Base-by-base conservation (phyloP, 1,284 basidiomycete genomes). In the Chalciporus sp. region DNA sequence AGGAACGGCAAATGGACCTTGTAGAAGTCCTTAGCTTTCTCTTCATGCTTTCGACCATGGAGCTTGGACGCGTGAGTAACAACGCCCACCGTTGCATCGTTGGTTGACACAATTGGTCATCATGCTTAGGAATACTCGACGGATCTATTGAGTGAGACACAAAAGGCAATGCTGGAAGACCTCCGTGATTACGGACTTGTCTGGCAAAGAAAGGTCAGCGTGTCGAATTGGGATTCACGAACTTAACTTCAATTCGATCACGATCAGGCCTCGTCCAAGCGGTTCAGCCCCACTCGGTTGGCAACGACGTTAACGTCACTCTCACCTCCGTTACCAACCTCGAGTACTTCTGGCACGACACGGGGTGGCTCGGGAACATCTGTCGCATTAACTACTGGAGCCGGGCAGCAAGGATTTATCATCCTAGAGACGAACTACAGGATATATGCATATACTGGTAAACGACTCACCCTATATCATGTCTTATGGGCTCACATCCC, bases 361-460 rank as follows among this genome's bases (percentile, higher is more conserved):
- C 58, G 52, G 11, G 28, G 47, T 28, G 52, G 42, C 42, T 53
- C 63, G 7, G 62, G 41, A 33, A 49, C 68, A 23, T 56, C 65
- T 7, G 58, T 69, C 11, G 55, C 70, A 42, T 48, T 72, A 33
- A 68, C 66, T 11, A 79, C 80, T 46, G 83, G 78, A 51, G 78
- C 81, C 26, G 79, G 82, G 65, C 66, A 68, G 56, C 90, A 95
- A 70, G 92, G 94, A 4, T 99, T 98, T 75, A 89, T 99, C 61
- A 90, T 99, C 62, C 81, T 99, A 35, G 97, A 99, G 76, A 99
- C 97, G 20, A 99, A 99, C 75, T 99, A 98, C 76, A 90, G 95
- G 59, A 77, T 99, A 54, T 99, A 99, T 72, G 97, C 97, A 1
- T 99, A 99, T 72, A 99, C 97, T 37, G 90, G 93, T 94, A 72